phyloP scores from a whole-genome alignment of 352 stramenopile genomes.

The Nothophytophthora sp. region DNA sequence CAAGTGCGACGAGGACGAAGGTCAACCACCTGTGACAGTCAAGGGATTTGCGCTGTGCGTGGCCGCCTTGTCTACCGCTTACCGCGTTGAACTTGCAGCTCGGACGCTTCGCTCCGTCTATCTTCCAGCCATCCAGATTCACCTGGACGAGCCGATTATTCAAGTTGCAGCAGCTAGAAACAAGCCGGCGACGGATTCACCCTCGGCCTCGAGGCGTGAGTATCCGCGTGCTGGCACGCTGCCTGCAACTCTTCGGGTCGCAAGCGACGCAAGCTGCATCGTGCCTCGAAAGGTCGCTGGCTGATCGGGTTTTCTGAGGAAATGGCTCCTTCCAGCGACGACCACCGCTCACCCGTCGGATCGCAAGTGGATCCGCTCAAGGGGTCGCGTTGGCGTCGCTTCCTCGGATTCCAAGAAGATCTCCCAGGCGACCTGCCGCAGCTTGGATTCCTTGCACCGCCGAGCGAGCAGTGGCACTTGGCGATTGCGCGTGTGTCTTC shows the following conservation, averaged over 20 bases:
- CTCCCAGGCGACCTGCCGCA: neutral
- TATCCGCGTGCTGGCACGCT: too few species aligned
- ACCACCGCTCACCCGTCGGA: too few species aligned
- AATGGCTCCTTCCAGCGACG: too few species aligned
- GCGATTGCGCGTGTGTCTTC: conserved; percentile 23
- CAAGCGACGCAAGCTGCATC: too few species aligned
- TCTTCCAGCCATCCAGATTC: conserved; percentile 26
- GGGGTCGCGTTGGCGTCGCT: conserved; percentile 10
- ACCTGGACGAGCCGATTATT: conserved; percentile 19
- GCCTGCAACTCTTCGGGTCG: too few species aligned
- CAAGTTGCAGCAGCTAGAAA: conserved; percentile 35
- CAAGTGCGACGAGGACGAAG: too few species aligned
- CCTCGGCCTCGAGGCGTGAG: too few species aligned
- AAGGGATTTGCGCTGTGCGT: neutral
- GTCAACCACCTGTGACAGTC: conserved; percentile 30
- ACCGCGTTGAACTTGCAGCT: conserved; percentile 22
- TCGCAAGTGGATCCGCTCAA: conserved; percentile 7
- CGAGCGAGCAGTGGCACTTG: too few species aligned
- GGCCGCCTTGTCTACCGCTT: conserved; percentile 28
- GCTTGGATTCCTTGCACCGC: too few species aligned
- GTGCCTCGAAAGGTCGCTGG: too few species aligned
- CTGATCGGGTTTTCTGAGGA: too few species aligned
- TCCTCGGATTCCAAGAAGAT: too few species aligned
- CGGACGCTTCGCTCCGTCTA: conserved; percentile 17
- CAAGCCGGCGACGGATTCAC: conserved; percentile 1